Evolutionary conservation across 2,329 filamentous ascomycete genomes (phyloP).

Genomic region (Anisogramma anomala): DNA sequence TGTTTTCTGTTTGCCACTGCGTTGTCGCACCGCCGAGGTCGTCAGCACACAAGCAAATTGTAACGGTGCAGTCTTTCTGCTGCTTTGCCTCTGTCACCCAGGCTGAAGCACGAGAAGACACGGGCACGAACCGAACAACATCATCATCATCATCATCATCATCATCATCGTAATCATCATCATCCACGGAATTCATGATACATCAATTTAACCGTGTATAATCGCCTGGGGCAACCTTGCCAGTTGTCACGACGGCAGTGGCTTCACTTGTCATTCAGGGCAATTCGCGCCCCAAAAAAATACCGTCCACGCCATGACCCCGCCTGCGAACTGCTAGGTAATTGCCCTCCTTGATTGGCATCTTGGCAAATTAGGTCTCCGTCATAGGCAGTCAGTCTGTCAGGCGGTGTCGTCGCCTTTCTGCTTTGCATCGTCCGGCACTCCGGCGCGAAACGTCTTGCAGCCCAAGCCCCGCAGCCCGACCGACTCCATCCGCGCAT

Average conservation of each 20-base stretch:
- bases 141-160: too few relatives aligned
- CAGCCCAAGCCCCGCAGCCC: background rate
- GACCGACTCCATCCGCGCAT: background rate
- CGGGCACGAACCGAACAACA: too few relatives aligned
- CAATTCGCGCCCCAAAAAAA: background rate
- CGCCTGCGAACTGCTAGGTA: too few relatives aligned
- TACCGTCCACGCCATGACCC: too few relatives aligned
- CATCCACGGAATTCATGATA: slow-evolving; percentile 5
- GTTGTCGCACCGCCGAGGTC: too few relatives aligned
- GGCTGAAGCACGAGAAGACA: background rate
- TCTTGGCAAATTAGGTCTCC: slow-evolving; percentile 3
- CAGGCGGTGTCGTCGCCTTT: background rate
- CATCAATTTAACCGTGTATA: slow-evolving; percentile 5
- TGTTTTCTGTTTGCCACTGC: too few relatives aligned
- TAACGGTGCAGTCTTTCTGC: too few relatives aligned
- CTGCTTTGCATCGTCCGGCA: background rate
- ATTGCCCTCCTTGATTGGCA: slow-evolving; percentile 3
- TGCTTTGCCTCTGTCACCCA: background rate
- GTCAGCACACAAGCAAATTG: too few relatives aligned
- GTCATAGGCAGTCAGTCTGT: background rate
- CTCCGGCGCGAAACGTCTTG: background rate
- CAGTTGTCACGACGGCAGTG: background rate
- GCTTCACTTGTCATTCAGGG: background rate
- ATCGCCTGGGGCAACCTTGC: slow-evolving; percentile 4
- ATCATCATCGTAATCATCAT: background rate